phyloP scores from a whole-genome alignment of 306 rosid species.

The Betula pendula region DNA sequence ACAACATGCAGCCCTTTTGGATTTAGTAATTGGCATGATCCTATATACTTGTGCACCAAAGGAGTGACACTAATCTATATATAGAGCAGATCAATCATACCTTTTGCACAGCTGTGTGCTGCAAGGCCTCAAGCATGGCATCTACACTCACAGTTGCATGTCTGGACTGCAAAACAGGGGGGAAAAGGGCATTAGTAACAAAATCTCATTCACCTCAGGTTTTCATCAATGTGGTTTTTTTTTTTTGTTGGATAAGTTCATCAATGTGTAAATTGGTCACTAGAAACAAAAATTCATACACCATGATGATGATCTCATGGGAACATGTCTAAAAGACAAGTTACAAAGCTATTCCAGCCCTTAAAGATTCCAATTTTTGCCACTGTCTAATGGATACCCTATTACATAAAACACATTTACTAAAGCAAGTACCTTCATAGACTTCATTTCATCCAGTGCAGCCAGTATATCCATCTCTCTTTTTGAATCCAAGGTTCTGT shows the following conservation, averaged over 20 bases:
- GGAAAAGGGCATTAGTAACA: constrained; percentile 20
- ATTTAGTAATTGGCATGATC: neutral
- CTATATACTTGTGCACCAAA: neutral
- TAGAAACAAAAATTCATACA: neutral
- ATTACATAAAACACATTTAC: constrained; percentile 17
- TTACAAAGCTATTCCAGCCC: neutral
- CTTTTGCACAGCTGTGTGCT: constrained; percentile 54
- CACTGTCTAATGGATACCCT: neutral
- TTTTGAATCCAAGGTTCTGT: constrained; percentile 87
- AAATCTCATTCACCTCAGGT: neutral
- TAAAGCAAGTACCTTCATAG: constrained; percentile 74
- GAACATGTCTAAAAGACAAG: constrained; percentile 7
- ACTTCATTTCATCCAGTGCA: constrained; percentile 96
- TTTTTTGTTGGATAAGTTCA: too few relatives aligned
- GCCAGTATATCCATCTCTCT: constrained; percentile 78
- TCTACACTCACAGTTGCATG: constrained; percentile 87
- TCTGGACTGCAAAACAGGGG: constrained; percentile 64
- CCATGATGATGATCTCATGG: neutral
- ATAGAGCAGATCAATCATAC: constrained; percentile 24
- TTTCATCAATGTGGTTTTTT: neutral
- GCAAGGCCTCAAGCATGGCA: constrained; percentile 85
- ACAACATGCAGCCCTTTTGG: neutral
- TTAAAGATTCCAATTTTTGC: constrained; percentile 1
- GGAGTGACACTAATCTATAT: neutral
- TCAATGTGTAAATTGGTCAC: neutral